Conservation (phyloP, 1,284 basidiomycete species). For the Lentinula novae-zelandiae region DNA sequence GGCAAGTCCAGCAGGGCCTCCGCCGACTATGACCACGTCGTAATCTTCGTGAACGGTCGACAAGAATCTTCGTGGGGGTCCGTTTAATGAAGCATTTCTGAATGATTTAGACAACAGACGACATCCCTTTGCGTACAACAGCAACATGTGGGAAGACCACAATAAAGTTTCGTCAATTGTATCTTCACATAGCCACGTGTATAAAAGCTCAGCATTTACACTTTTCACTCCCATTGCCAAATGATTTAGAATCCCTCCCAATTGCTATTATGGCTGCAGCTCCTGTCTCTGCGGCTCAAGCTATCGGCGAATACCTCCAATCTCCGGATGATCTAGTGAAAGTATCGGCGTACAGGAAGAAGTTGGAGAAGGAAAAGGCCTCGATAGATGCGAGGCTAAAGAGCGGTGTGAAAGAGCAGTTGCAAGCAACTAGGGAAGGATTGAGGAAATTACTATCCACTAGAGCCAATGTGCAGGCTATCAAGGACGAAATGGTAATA, state of each 20-base stretch:
- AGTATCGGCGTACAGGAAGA: constrained; percentile 86
- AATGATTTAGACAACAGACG: background rate
- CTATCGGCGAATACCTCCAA: constrained; percentile 83
- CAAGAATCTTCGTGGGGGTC: background rate
- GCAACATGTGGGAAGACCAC: background rate
- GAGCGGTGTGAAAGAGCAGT: constrained; percentile 90
- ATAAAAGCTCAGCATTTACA: background rate
- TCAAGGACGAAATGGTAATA: constrained; percentile 91
- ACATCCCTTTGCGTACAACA: background rate
- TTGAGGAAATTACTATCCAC: constrained; percentile 84
- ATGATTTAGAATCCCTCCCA: background rate
- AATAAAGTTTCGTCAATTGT: background rate
- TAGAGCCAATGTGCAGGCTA: constrained; percentile 76
- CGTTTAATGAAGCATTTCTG: background rate
- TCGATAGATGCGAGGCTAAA: constrained; percentile 93
- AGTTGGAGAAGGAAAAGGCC: constrained; percentile 94
- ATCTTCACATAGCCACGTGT: background rate
- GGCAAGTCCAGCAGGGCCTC: constrained; percentile 89
- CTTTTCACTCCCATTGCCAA: too few relatives aligned
- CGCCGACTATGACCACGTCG: constrained; percentile 93
- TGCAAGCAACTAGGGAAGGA: constrained; percentile 89
- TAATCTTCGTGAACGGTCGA: constrained; percentile 41
- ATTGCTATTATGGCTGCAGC: constrained; percentile 36
- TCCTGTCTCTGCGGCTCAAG: constrained; percentile 76
- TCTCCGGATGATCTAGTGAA: constrained; percentile 94